Percentiles rank a stretch among this genome's conserved stretches.
Conservation (phyloP, 345 rosid genomes). For the Gossypium arboreum region DNA sequence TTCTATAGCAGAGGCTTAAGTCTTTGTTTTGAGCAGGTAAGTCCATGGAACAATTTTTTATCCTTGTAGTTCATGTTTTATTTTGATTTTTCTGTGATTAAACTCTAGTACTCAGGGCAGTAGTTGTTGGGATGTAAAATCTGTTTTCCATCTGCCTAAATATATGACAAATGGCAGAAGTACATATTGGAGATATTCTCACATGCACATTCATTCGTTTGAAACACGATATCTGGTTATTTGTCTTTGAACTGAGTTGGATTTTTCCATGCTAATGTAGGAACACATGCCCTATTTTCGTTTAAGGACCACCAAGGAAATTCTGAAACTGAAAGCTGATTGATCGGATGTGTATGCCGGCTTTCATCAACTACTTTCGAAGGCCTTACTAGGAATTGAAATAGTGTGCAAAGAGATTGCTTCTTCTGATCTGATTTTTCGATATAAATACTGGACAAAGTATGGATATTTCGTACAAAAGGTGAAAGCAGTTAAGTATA, state of each 20-base stretch:
- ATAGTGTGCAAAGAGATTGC: slow-evolving; percentile 2
- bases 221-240: not conserved
- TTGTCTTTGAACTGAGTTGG: not conserved
- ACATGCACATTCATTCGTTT: not conserved
- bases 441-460: not conserved
- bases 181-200: not conserved
- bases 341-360: slow-evolving; percentile 30
- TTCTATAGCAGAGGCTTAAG: slow-evolving; percentile 82
- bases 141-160: not conserved
- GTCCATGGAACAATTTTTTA: not conserved
- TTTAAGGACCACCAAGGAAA: slow-evolving; percentile 81
- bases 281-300: slow-evolving; percentile 94
- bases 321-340: slow-evolving; percentile 79
- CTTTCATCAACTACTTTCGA: not conserved
- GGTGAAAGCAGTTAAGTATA: not conserved
- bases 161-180: not conserved
- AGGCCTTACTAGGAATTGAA: not conserved
- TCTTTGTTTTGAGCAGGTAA: slow-evolving; percentile 88
- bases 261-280: slow-evolving; percentile 33
- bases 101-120: not conserved
- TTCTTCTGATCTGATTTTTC: not conserved
- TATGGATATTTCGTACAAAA: not conserved
- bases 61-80: not conserved
- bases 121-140: not conserved
- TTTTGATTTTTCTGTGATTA: not conserved